Percentiles rank a stretch among this genome's conserved stretches.
These are phyloP conservation scores for Panaeolus cyanescens DNA, from an alignment of 768 basidiomycete genomes.

Conservation along the genomic window DNA sequence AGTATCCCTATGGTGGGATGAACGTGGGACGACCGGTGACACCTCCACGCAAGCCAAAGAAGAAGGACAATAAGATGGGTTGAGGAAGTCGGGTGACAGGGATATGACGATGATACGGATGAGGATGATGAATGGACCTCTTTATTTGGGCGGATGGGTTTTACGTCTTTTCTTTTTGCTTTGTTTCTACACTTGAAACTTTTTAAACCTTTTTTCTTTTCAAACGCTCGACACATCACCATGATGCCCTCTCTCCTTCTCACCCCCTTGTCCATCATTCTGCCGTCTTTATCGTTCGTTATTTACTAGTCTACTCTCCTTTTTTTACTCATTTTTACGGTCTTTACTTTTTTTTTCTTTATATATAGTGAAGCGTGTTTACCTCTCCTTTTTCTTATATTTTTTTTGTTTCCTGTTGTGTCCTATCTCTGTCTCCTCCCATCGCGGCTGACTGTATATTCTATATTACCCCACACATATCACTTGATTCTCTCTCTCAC, in stretches of 20 bases:
- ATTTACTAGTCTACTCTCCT: slow-evolving; percentile 12
- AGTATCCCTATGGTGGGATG: slow-evolving; percentile 87
- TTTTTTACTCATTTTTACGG: slow-evolving; percentile 1
- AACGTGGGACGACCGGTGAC: slow-evolving; percentile 89
- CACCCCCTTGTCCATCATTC: background rate
- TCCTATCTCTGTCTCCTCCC: slow-evolving; percentile 8
- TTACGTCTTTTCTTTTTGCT: slow-evolving; percentile 33
- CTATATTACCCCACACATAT: slow-evolving; percentile 5
- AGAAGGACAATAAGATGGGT: slow-evolving; percentile 79
- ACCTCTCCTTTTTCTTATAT: slow-evolving; percentile 5
- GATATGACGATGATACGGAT: slow-evolving; percentile 1
- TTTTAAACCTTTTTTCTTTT: background rate
- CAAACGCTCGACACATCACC: background rate
- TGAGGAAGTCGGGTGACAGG: slow-evolving; percentile 7
- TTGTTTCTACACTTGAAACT: too few species aligned
- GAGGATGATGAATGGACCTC: slow-evolving; percentile 32
- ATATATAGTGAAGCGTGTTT: background rate
- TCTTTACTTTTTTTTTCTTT: background rate
- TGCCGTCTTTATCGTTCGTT: slow-evolving; percentile 9
- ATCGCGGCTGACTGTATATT: slow-evolving; percentile 2
- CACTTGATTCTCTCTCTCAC: slow-evolving; percentile 5
- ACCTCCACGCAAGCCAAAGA: slow-evolving; percentile 97
- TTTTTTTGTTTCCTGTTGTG: slow-evolving; percentile 8
- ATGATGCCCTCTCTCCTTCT: background rate
- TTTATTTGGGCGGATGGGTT: slow-evolving; percentile 34